Conservation (phyloP, 2,329 filamentous ascomycete species). For the Didymella lethalis region DNA sequence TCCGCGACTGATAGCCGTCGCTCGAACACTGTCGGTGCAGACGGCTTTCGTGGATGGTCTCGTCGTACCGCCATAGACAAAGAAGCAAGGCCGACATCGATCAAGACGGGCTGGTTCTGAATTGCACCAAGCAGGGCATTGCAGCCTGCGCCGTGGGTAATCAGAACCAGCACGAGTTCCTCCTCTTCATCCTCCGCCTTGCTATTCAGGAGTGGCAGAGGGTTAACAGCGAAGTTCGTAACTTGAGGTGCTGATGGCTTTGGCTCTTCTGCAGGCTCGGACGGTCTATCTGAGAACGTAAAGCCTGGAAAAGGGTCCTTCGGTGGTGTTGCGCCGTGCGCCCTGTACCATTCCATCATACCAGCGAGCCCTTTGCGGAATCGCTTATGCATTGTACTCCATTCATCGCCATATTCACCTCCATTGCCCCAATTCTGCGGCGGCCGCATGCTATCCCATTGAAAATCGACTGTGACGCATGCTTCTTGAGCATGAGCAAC, state of each 20-base stretch:
- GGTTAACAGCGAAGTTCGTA: conserved; percentile 34
- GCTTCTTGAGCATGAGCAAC: conserved; percentile 89
- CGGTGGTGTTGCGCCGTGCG: conserved; percentile 54
- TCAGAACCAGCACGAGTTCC: conserved; percentile 79
- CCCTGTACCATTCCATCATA: conserved; percentile 82
- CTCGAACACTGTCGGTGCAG: conserved; percentile 35
- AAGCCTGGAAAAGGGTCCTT: conserved; percentile 44
- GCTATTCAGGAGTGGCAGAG: conserved; percentile 46
- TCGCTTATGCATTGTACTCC: conserved; percentile 92
- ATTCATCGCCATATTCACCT: conserved; percentile 89
- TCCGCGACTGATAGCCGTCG: conserved; percentile 54
- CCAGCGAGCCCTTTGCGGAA: conserved; percentile 81
- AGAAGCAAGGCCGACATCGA: conserved; percentile 89
- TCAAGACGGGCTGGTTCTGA: conserved; percentile 87
- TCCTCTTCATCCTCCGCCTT: conserved; percentile 62
- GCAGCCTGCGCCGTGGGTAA: conserved; percentile 94
- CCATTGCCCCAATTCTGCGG: conserved; percentile 86
- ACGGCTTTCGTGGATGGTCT: conserved; percentile 38
- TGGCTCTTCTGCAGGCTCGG: conserved; percentile 19
- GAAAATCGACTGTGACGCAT: conserved; percentile 86
- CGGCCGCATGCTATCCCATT: conserved; percentile 90
- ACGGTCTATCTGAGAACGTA: conserved; percentile 41
- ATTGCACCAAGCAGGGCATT: conserved; percentile 94
- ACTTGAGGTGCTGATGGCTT: conserved; percentile 24
- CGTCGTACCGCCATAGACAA: conserved; percentile 76